Evolutionary conservation across 495 filamentous ascomycete species (phyloP).

Genomic region (Trichoderma asperelloides): DNA sequence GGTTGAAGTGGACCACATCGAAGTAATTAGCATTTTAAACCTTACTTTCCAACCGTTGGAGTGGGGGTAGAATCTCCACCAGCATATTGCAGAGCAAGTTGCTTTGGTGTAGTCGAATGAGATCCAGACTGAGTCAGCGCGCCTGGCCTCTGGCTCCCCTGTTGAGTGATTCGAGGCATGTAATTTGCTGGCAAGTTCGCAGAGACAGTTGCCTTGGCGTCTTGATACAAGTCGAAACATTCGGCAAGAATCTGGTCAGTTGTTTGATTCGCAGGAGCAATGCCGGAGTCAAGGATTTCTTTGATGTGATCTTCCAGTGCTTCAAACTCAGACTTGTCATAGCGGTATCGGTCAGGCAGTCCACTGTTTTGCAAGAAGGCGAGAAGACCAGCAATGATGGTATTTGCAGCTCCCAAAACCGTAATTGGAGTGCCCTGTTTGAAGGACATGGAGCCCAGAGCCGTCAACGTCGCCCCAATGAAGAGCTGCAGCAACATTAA

Average conservation of each 20-base stretch:
- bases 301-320: constrained; percentile 38
- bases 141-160: not conserved
- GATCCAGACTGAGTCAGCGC: not conserved
- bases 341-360: constrained; percentile 37
- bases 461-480: constrained; percentile 35
- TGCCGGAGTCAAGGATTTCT: constrained; percentile 35
- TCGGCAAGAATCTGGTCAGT: constrained; percentile 31
- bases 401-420: constrained; percentile 39
- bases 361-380: constrained; percentile 44
- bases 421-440: constrained; percentile 30
- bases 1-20: not conserved
- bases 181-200: constrained; percentile 36
- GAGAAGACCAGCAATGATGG: constrained; percentile 37
- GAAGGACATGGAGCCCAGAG: constrained; percentile 27
- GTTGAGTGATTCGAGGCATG: constrained; percentile 6
- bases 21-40: not conserved
- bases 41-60: not conserved
- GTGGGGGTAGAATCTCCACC: not conserved
- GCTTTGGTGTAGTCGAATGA: not conserved
- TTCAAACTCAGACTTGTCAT: constrained; percentile 34
- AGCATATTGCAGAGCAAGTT: not conserved
- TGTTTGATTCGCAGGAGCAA: constrained; percentile 27
- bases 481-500: constrained; percentile 36
- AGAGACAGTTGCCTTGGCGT: constrained; percentile 31
- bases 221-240: constrained; percentile 31